A percentile compares a stretch with the other conserved stretches of the same genome.
These are phyloP conservation scores for Monilinia polystroma DNA, from an alignment of 2,329 filamentous ascomycete species.

Conservation along the genomic window DNA sequence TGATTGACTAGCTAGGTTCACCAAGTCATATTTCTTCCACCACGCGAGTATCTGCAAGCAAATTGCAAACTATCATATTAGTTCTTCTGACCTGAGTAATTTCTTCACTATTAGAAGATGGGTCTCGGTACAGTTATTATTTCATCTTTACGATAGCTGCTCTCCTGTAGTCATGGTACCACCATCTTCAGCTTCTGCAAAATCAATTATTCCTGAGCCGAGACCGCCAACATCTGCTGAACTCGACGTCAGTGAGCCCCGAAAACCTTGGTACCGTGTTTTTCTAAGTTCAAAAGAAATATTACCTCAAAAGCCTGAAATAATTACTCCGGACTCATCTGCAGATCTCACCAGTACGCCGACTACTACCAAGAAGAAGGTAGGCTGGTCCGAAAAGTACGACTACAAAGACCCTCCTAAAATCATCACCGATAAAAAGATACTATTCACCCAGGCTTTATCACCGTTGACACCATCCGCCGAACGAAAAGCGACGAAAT, in stretches of 20 bases:
- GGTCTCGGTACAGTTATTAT: constrained; percentile 15
- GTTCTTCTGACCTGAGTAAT: not conserved
- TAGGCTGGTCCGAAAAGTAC: constrained; percentile 60
- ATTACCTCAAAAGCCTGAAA: constrained; percentile 24
- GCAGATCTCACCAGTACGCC: constrained; percentile 38
- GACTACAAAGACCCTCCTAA: constrained; percentile 51
- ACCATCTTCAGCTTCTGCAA: constrained; percentile 29
- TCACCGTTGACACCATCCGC: constrained; percentile 36
- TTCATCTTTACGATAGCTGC: constrained; percentile 17
- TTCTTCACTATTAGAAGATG: constrained; percentile 13
- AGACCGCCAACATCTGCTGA: constrained; percentile 67
- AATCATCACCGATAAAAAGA: constrained; percentile 26
- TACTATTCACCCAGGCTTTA: constrained; percentile 18
- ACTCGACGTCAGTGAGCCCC: constrained; percentile 40
- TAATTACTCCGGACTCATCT: constrained; percentile 38
- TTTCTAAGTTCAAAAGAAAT: constrained; percentile 23
- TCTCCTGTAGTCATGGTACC: constrained; percentile 40
- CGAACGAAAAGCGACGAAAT: constrained; percentile 59
- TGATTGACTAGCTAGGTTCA: not conserved
- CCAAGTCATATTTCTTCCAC: constrained; percentile 6
- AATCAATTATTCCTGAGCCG: constrained; percentile 53
- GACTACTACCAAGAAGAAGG: constrained; percentile 49
- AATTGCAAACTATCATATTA: not conserved
- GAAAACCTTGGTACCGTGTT: constrained; percentile 32
- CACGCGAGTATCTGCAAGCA: constrained; percentile 3